Evolutionary conservation across 805 yeast species (phyloP).

Genomic region (Spathaspora boniae): DNA sequence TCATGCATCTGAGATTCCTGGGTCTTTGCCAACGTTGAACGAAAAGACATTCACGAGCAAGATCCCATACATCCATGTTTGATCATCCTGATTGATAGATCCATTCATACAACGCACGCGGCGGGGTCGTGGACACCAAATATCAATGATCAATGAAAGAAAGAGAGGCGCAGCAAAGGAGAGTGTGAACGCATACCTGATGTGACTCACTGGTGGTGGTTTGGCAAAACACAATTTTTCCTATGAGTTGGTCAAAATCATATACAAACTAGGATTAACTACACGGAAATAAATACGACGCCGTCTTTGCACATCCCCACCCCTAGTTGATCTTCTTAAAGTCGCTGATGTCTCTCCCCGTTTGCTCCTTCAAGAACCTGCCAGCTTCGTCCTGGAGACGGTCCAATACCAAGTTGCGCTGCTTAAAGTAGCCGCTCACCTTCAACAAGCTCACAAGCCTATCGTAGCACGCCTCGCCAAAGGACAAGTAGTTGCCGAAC

Average conservation of each 20-base stretch:
- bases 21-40: not conserved
- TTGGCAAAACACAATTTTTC: too few relatives aligned
- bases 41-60: too few relatives aligned
- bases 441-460: conserved; percentile 43
- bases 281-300: not conserved
- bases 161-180: not conserved
- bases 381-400: conserved; percentile 29
- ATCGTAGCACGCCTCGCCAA: conserved; percentile 63
- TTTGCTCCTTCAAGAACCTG: conserved; percentile 26
- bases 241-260: too few relatives aligned
- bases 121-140: too few relatives aligned
- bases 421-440: conserved; percentile 50
- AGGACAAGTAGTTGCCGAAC: conserved; percentile 49
- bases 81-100: conserved; percentile 15
- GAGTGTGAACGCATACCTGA: not conserved
- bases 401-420: conserved; percentile 35
- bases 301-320: not conserved
- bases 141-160: not conserved
- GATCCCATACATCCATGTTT: conserved; percentile 10
- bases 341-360: conserved; percentile 27
- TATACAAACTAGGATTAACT: too few relatives aligned
- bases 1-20: conserved; percentile 10
- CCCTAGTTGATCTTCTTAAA: conserved; percentile 11
- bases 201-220: too few relatives aligned
- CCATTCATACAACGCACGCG: not conserved